Conservation (phyloP, 2,329 filamentous ascomycete species). For the Bertia moriformis region DNA sequence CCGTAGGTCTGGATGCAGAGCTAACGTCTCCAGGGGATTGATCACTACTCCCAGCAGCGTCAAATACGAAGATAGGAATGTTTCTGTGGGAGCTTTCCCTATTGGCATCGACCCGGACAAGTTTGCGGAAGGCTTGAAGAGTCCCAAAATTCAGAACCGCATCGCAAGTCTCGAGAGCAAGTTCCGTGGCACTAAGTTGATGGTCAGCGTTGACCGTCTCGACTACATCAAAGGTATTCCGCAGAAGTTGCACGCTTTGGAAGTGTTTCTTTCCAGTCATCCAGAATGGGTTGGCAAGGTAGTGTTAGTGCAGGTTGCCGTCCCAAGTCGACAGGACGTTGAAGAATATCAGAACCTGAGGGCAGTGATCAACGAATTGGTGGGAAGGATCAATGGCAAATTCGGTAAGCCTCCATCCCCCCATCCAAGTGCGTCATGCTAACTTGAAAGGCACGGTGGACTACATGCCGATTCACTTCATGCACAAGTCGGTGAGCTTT, state of each 20-base stretch:
- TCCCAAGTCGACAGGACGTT: constrained; percentile 86
- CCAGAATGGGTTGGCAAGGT: constrained; percentile 98
- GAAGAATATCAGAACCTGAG: constrained; percentile 96
- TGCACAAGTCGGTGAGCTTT: constrained; percentile 89
- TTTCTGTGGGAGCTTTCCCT: constrained; percentile 87
- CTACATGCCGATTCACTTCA: constrained; percentile 97
- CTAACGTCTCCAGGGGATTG: background rate
- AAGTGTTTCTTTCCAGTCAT: constrained; percentile 91
- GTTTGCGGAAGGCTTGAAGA: constrained; percentile 77
- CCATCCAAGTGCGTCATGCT: background rate
- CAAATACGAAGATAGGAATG: constrained; percentile 73
- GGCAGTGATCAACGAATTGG: constrained; percentile 88
- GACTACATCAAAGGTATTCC: constrained; percentile 99
- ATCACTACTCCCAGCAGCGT: constrained; percentile 88
- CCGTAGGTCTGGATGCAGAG: constrained; percentile 27
- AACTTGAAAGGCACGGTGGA: constrained; percentile 56
- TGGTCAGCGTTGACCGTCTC: constrained; percentile 88
- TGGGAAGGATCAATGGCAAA: constrained; percentile 90
- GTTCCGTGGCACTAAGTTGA: constrained; percentile 89
- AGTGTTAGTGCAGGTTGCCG: constrained; percentile 86
- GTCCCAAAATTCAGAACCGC: constrained; percentile 72
- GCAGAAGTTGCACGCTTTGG: constrained; percentile 88
- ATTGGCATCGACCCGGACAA: constrained; percentile 97
- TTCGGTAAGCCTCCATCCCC: constrained; percentile 41
- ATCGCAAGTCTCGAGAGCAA: constrained; percentile 75